Evolutionary conservation across 1,139 yeast genomes (phyloP), one percentile per base, ranked within the genome.

Genomic region (Spencermartinsiella ligniputridi): DNA sequence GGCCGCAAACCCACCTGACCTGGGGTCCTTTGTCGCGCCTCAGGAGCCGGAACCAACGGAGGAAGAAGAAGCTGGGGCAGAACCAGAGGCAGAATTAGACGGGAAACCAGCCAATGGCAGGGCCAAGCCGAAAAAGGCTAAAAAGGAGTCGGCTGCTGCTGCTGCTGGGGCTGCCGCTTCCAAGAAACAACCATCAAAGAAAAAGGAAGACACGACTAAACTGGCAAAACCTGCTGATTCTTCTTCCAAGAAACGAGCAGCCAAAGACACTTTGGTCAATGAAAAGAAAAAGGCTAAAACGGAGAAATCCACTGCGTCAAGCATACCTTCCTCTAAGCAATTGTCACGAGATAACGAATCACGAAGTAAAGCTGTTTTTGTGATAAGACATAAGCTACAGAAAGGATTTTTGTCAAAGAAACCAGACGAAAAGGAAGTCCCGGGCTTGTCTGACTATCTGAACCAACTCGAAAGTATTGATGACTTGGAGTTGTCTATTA

Each of bases 1-100:
- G 72, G 69, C 70, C 2, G 49, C 56, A 2, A 56, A 57, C 18
- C 63, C 64, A n/a, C 68, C 68, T 4, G 39, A 56, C n/a, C 51
- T 56, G 36, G 61, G 54, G 20, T 58, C 5, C 50, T 68, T 21
- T 68, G 63, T 18, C 56, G 33, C 60, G 3, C 70, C 69, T 52
- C 74, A 36, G 6, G 46, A 45, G 8, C 54, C 46, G 19, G 51
- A 35, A 20, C 46, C 41, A 3, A 60, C 61, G n/a, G 57, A 70
- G 18, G 59, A 56, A 22, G 51, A 46, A 4, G 39, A 52, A 57
- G n/a, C n/a, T n/a, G n/a, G n/a, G n/a, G 35, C 46, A 32, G 40
- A 42, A 1, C 51, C 56, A 6, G 49, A 27, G n/a, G 15, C 8
- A 5, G 32, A 27, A 27, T 5, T 6, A n/a, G 32, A 27, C 32